phyloP scores from a whole-genome alignment of 2,329 filamentous ascomycete species.

The Pseudogymnoascus sp. region DNA sequence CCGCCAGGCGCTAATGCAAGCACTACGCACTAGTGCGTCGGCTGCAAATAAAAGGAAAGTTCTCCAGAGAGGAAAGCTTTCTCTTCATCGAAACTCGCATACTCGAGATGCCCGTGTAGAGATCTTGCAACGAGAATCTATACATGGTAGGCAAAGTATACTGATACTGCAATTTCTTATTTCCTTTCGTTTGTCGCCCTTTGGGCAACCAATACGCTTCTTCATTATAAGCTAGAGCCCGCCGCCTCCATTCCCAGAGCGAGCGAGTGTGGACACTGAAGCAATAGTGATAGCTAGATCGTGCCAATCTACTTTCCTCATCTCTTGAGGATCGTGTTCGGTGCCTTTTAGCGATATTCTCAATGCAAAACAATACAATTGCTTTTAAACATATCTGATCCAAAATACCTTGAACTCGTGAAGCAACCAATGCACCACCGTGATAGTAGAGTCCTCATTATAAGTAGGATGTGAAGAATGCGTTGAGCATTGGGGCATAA shows the following conservation, averaged over 20 bases:
- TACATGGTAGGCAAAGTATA: constrained; percentile 2
- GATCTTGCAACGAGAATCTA: constrained; percentile 8
- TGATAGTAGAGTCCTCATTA: not conserved
- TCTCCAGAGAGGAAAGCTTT: not conserved
- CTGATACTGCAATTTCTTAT: not conserved
- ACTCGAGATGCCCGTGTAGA: constrained; percentile 3
- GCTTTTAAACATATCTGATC: not conserved
- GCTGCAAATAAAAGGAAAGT: constrained; percentile 8
- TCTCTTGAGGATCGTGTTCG: constrained; percentile 7
- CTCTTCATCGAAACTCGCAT: constrained; percentile 8
- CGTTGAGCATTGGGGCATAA: not conserved
- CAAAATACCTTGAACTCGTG: not conserved
- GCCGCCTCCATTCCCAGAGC: constrained; percentile 44
- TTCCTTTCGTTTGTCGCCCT: not conserved
- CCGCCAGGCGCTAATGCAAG: constrained; percentile 2
- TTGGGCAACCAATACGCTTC: constrained; percentile 10
- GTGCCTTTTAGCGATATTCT: constrained; percentile 1
- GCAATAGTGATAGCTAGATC: constrained; percentile 41
- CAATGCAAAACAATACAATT: not conserved
- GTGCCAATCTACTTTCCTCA: constrained; percentile 14
- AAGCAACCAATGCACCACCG: not conserved
- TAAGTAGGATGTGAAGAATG: not conserved
- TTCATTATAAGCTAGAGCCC: constrained; percentile 46
- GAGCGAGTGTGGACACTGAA: constrained; percentile 52
- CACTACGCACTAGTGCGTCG: constrained; percentile 1